Evolutionary conservation across 1,284 basidiomycete genomes (phyloP).

Genomic region (Mrakiaceae sp.): DNA sequence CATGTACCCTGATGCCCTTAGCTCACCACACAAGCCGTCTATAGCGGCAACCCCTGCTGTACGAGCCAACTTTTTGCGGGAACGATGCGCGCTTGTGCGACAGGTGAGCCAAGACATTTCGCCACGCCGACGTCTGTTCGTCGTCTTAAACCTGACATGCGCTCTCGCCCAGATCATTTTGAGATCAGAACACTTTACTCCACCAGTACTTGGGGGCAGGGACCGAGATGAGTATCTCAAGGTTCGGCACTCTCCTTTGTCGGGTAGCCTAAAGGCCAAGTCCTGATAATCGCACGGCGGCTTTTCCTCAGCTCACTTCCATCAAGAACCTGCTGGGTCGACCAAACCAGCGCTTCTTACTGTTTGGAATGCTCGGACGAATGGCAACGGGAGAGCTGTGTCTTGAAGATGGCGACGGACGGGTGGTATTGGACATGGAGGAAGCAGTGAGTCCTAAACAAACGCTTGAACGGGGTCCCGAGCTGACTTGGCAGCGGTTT

Average conservation of each 20-base stretch:
- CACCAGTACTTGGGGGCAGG: constrained; percentile 75
- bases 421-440: constrained; percentile 77
- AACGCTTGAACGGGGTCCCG: neutral
- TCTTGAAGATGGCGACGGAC: constrained; percentile 87
- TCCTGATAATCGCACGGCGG: neutral
- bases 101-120: constrained; percentile 41
- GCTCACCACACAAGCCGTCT: constrained; percentile 45
- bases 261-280: neutral
- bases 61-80: constrained; percentile 60
- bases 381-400: constrained; percentile 81
- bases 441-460: constrained; percentile 51
- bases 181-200: constrained; percentile 91
- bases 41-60: constrained; percentile 69
- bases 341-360: constrained; percentile 76
- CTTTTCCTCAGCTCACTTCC: constrained; percentile 61
- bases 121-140: too few species aligned
- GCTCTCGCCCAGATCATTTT: constrained; percentile 46
- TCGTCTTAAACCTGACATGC: too few species aligned
- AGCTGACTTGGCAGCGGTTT: constrained; percentile 7
- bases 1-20: constrained; percentile 19
- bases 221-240: constrained; percentile 77
- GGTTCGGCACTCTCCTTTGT: constrained; percentile 37
- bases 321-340: constrained; percentile 93
- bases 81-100: constrained; percentile 74
- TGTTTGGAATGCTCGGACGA: constrained; percentile 86